Conservation (phyloP, 345 rosid species). For the Raphanus sativus region DNA sequence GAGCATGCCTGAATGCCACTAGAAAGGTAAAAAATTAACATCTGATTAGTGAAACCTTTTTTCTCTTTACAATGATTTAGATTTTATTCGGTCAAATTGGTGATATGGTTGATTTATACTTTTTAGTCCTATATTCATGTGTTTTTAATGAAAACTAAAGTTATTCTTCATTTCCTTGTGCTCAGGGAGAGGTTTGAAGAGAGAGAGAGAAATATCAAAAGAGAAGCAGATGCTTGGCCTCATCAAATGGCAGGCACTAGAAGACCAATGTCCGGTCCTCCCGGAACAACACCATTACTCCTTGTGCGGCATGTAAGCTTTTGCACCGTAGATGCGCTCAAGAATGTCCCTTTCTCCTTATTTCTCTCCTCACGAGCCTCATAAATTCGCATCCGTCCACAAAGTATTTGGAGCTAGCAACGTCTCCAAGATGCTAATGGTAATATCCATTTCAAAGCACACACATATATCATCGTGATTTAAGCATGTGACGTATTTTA, state of each 20-base stretch:
- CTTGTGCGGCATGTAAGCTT: conserved; percentile 97
- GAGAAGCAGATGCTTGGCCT: conserved; percentile 70
- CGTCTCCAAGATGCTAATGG: conserved; percentile 94
- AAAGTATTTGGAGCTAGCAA: conserved; percentile 98
- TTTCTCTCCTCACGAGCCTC: conserved; percentile 95
- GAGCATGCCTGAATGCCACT: conserved; percentile 96
- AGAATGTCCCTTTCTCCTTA: conserved; percentile 96
- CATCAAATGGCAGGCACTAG: conserved; percentile 71
- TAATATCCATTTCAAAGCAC: conserved; percentile 28
- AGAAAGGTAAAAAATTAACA: conserved; percentile 66
- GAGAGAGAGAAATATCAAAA: conserved; percentile 73
- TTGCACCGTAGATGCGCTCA: conserved; percentile 88
- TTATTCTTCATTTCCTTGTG: background rate
- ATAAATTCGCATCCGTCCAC: conserved; percentile 91
- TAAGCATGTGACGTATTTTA: background rate
- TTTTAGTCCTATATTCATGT: conserved; percentile 30
- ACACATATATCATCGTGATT: background rate
- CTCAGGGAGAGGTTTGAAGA: conserved; percentile 80
- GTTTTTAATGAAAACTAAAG: conserved; percentile 10
- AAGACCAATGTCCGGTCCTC: conserved; percentile 77
- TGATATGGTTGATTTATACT: conserved; percentile 27
- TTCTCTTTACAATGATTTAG: conserved; percentile 14
- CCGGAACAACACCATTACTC: conserved; percentile 82
- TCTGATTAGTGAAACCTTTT: background rate
- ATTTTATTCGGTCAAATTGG: conserved; percentile 1